Conservation (phyloP, 805 yeast genomes). For the Saturnispora zaruensis region DNA sequence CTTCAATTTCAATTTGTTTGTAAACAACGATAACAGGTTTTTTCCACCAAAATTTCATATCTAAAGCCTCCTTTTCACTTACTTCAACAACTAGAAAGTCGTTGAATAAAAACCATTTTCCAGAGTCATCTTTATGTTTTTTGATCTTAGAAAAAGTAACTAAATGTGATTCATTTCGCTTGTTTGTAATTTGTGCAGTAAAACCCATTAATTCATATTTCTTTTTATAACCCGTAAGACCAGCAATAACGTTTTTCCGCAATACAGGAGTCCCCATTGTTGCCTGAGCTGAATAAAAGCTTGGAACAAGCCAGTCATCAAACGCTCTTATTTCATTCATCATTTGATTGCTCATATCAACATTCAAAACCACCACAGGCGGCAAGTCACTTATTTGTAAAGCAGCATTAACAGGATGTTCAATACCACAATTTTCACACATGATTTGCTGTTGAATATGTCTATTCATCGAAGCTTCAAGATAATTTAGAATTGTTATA, state of each 20-base stretch:
- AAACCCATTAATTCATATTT: conserved; percentile 61
- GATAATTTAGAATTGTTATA: conserved; percentile 42
- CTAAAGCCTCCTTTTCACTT: conserved; percentile 68
- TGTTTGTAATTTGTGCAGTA: conserved; percentile 58
- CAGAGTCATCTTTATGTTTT: conserved; percentile 12
- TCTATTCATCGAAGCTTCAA: conserved; percentile 55
- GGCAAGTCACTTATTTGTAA: conserved; percentile 50
- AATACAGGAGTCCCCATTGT: conserved; percentile 22
- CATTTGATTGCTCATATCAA: conserved; percentile 48
- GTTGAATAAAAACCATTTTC: conserved; percentile 74
- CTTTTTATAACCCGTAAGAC: conserved; percentile 13
- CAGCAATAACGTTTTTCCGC: conserved; percentile 21
- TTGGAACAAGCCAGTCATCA: conserved; percentile 53
- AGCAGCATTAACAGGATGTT: conserved; percentile 47
- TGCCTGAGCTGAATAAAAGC: conserved; percentile 37
- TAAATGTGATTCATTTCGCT: conserved; percentile 46
- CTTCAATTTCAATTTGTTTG: conserved; percentile 37
- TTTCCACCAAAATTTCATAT: conserved; percentile 72
- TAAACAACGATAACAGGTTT: conserved; percentile 67
- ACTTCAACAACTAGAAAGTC: conserved; percentile 81
- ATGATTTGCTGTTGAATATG: conserved; percentile 39
- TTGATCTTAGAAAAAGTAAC: conserved; percentile 34
- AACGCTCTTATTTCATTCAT: conserved; percentile 41
- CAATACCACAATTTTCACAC: conserved; percentile 44
- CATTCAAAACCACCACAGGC: conserved; percentile 53